These are phyloP conservation scores for Aureobasidium sp. DNA, from an alignment of 2,329 filamentous ascomycete species.

Conservation along the genomic window DNA sequence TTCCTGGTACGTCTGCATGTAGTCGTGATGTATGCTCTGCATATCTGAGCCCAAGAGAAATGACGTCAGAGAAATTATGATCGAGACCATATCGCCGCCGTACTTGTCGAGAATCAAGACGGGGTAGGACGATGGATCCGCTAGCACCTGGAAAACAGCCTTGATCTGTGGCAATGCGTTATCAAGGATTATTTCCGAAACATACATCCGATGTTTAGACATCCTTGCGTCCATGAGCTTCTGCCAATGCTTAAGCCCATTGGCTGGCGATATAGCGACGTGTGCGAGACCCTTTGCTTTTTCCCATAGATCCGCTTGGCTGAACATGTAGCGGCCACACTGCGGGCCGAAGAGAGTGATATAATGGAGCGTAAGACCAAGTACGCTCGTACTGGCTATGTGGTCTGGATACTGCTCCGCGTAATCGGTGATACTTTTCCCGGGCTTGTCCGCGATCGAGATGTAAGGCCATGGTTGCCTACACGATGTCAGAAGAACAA, in stretches of 20 bases:
- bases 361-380: not conserved
- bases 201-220: not conserved
- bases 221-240: not conserved
- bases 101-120: not conserved
- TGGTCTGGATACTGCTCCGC: not conserved
- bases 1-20: not conserved
- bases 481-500: not conserved
- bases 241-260: not conserved
- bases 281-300: not conserved
- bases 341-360: not conserved
- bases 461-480: slow-evolving; percentile 6
- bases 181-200: not conserved
- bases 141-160: not conserved
- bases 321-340: not conserved
- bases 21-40: not conserved
- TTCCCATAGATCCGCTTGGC: not conserved
- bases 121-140: not conserved
- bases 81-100: not conserved
- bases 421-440: not conserved
- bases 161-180: not conserved
- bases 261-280: not conserved
- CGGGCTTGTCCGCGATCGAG: not conserved
- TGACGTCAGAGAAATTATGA: not conserved
- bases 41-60: not conserved
- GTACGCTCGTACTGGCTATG: not conserved